Base-by-base conservation (phyloP, 192 early-diverging fungal species). In the Entophlyctis helioformis region DNA sequence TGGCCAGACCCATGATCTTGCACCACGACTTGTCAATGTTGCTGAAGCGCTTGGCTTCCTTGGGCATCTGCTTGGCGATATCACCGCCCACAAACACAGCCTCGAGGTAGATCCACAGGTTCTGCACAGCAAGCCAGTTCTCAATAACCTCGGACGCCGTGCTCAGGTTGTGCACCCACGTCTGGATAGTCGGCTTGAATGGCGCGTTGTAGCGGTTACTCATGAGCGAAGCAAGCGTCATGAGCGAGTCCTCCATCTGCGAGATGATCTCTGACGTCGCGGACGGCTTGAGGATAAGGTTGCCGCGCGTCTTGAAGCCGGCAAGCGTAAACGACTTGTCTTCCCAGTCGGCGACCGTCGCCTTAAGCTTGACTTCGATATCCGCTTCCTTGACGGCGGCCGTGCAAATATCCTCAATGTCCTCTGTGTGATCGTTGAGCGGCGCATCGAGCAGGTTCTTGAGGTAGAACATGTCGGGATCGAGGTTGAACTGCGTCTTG, bases 41-140 rank as follows among this genome's bases (percentile, higher is more conserved):
- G 48, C 69, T 72, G 54, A 79, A 79, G 25, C 76, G 56, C 53
- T 79, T 79, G 9, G 76, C 74, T 56, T 79, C 76, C 47, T 78
- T 76, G 24, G 76, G 76, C 74, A 79, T 78, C 43, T 79, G 76
- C 47, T 79, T 79, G 23, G 76, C 76, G 47, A 79, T 79, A 58
- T 79, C 76, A 40, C 76, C 76, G 21, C 76, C 76, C 20, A 79
- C 76, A 44, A 79, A 79, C 4, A 79, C 76, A 43, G 76, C 76
- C 48, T 79, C 76, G 4, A 79, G 53, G 40, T 79, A 79, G 48
- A 79, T 79, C 76, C 76, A 79, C 56, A 79, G 44, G 46, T 79
- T 79, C 36, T 79, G 76, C 25, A 79, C 74, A 7, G 67, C 65
- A 15, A 79, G 55, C 76, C 76, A 79, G 32, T 79, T 76, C 49